Base-by-base conservation (phyloP, 768 basidiomycete genomes). In the Tricholoma hemisulphureum region DNA sequence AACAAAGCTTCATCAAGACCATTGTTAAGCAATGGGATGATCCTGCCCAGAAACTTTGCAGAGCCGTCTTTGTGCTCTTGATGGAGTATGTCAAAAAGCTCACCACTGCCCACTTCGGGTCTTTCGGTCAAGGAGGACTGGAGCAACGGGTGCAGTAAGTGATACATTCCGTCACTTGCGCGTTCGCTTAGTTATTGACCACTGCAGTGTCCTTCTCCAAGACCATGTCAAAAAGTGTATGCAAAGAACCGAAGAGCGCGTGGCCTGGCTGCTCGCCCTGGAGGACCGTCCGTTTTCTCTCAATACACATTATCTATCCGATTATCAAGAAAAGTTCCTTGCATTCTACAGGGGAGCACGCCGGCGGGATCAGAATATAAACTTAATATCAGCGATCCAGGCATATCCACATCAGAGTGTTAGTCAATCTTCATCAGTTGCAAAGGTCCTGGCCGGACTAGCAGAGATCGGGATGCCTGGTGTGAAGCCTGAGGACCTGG, bases 41-140 rank as follows among this genome's bases (percentile, higher is more conserved):
- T 0, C 89, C 87, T 0, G 73, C 84, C 0, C 65, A 75, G n/a
- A 24, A 54, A 0, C 75, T 90, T 6, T 84, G 82, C 53, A 71
- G 75, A 0, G 24, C 63, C 0, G 72, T 83, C 0, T 69, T 80
- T 53, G 26, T 32, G 0, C 73, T 76, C 3, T 60, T 88, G 6
- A 65, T 67, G 3, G 62, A 67, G 0, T 71, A 83, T 29, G 65
- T 85, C 1, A 70, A 75, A 21, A 58, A 57, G 2, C 68, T 88
- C 2, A 77, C 86, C 7, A 61, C 69, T 0, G 32, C 61, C 0
- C 83, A 88, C 57, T 90, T 91, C 58, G 66, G 61, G 1, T 57
- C 73, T 0, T 83, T 84, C 64, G 79, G 81, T 0, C 79, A 83
- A 55, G 86, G 86, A 0, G 70, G 73, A 6, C 71, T 86, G 1